Base-by-base conservation (phyloP, 225 moss, liverwort and hornwort genomes). In the Pseudoscleropodium purum region DNA sequence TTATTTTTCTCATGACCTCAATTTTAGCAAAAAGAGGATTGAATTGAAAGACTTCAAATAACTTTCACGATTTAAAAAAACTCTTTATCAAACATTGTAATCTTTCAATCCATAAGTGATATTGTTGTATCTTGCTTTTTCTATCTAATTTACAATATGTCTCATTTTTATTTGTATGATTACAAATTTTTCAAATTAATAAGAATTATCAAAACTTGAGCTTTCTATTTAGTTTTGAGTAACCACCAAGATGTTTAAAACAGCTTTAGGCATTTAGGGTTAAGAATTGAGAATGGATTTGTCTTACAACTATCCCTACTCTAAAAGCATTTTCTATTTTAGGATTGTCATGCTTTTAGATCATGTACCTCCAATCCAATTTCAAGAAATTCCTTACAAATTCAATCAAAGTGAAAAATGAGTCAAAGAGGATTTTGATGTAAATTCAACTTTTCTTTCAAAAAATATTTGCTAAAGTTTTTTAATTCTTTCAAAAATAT, bases 111-210 rank as follows among this genome's bases (percentile, higher is more conserved):
- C 0, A 11, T 20, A 37, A 68, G 11, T 68, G 12, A 11, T 20
- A 37, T 5, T 37, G 16, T 68, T 37, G 6, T 37, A 11, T 37
- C 11, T 37, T 8, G 0, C 0, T 68, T 37, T 37, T 64, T 5
- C 6, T 18, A 36, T 19, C 0, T 36, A 5, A 67, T 67, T 67
- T 67, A 13, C 12, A 37, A 21, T 0, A 37, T 0, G 0, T 7
- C 13, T 68, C 20, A 6, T 21, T 21, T 68, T 21, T n/a, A 20
- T 68, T 68, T 1, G 0, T 4, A 47, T 6, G 2, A 3, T 37
- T 68, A 37, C 6, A 21, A 20, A 37, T 68, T 11, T 37, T 21
- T 7, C 5, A 67, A 67, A 37, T 37, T 37, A 2, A n/a, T n/a
- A n/a, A 68, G n/a, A 7, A 4, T 68, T n/a, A n/a, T 68, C 21